These are phyloP conservation scores for Blastobotrys arbuscula DNA, from an alignment of 1,139 yeast genomes.

Conservation along the genomic window DNA sequence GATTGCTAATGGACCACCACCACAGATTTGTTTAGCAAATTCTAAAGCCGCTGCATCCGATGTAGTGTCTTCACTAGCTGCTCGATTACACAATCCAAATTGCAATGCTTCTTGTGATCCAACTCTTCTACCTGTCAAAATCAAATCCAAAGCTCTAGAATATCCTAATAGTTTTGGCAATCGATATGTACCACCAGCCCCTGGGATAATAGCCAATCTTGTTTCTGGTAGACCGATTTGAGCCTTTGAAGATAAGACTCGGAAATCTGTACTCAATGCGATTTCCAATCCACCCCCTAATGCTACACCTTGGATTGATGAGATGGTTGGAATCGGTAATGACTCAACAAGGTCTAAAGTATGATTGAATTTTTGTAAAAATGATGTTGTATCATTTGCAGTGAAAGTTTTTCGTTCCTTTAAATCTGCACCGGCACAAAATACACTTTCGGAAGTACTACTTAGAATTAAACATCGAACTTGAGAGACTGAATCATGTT, in stretches of 20 bases:
- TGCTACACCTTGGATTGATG: conserved; percentile 31
- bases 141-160: conserved; percentile 28
- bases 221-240: conserved; percentile 29
- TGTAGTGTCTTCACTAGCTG: conserved; percentile 17
- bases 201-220: conserved; percentile 30
- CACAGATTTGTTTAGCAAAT: conserved; percentile 27
- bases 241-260: conserved; percentile 25
- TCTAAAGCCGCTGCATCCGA: conserved; percentile 25
- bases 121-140: conserved; percentile 29
- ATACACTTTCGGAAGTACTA: conserved; percentile 27
- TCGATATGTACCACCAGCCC: conserved; percentile 34
- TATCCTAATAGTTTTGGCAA: conserved; percentile 29
- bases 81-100: conserved; percentile 27
- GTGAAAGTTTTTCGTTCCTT: conserved; percentile 33
- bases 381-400: conserved; percentile 27
- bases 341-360: conserved; percentile 26
- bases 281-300: conserved; percentile 32
- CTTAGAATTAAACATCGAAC: conserved; percentile 29
- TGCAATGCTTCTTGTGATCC: conserved; percentile 26
- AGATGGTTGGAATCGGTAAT: conserved; percentile 30
- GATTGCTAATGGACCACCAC: conserved; percentile 32
- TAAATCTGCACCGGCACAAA: conserved; percentile 36
- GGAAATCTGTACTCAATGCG: conserved; percentile 29
- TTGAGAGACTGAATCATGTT: conserved; percentile 19
- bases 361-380: conserved; percentile 28